Evolutionary conservation across 1,284 basidiomycete species (phyloP).

Genomic region (Cystobasidiaceae sp.): DNA sequence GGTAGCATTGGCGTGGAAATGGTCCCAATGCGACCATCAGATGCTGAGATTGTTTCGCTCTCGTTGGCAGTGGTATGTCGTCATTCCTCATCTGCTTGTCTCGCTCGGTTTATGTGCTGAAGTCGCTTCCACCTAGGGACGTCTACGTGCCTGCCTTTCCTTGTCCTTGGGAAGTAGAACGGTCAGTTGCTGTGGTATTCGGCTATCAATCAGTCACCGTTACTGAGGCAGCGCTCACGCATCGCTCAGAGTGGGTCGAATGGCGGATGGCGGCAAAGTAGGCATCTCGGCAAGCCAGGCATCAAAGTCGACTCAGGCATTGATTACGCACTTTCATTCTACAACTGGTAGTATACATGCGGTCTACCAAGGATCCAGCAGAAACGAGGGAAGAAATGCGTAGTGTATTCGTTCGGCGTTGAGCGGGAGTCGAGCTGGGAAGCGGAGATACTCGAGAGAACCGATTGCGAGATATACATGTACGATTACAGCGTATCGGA

Average conservation of each 20-base stretch:
- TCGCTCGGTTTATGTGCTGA: not conserved
- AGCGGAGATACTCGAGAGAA: constrained; percentile 23
- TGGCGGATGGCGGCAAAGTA: constrained; percentile 29
- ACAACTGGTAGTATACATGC: constrained; percentile 14
- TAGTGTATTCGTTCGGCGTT: constrained; percentile 30
- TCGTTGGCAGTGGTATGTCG: too few species aligned
- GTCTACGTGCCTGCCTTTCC: constrained; percentile 20
- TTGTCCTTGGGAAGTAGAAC: constrained; percentile 25
- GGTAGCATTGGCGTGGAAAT: too few species aligned
- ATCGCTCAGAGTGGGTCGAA: constrained; percentile 4
- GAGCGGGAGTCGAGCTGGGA: constrained; percentile 28
- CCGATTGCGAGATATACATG: constrained; percentile 26
- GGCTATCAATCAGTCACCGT: too few species aligned
- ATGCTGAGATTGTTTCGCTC: too few species aligned
- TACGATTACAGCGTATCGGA: constrained; percentile 23
- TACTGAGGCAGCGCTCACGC: too few species aligned
- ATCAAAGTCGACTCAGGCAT: too few species aligned
- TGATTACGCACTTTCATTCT: too few species aligned
- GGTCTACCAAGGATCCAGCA: constrained; percentile 23
- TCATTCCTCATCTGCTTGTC: too few species aligned
- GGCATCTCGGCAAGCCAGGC: not conserved
- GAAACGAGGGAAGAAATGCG: constrained; percentile 18
- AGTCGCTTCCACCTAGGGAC: not conserved
- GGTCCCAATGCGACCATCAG: not conserved
- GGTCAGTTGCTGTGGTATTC: too few species aligned